Base-by-base conservation (phyloP, 176 grass and related monocot genomes). In the Triticum urartu region DNA sequence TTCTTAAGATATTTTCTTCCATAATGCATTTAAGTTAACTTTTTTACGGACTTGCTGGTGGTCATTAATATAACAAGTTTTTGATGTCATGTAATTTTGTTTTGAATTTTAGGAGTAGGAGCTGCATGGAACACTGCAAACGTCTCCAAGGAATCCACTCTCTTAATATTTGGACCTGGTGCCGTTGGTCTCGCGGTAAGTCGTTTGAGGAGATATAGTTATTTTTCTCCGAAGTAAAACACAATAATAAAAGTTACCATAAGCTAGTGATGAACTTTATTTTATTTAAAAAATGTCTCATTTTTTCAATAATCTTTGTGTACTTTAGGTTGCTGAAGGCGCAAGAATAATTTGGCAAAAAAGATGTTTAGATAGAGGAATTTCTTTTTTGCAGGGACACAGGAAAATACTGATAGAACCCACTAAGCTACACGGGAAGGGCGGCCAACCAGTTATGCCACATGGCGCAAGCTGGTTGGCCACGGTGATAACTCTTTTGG, bases 51-150 rank as follows among this genome's bases (percentile, higher is more conserved):
- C 7, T 33, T 1, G 15, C 0, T 34, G 0, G 30, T 32, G 64
- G 14, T 68, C 14, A 64, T 28, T 64, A 6, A 5, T 6, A 64
- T 17, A 62, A 62, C n/a, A 62, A 10, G 3, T 34, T 22, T 34
- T 3, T 52, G 0, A 56, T 68, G 12, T 32, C 64, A 70, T 70
- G 20, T 13, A 11, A 43, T 72, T 72, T 26, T 1, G 5, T 47
- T 48, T 4, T 52, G 4, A 33, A 20, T 56, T 18, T 56, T 54
- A 95, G 96, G 95, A 38, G 79, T 95, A 3, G 93, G 93, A 86
- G 88, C 96, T 5, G 91, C 34, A 25, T 98, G 96, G 96, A 95
- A 98, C 85, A 94, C 93, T 9, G 96, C 96, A 60, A 91, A 95
- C 33, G 71, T 98, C 6, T 84, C 79, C 32, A 35, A 84, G 64